Base-by-base conservation (phyloP, 108 stramenopile species). In the Stephanodiscus minutulus region DNA sequence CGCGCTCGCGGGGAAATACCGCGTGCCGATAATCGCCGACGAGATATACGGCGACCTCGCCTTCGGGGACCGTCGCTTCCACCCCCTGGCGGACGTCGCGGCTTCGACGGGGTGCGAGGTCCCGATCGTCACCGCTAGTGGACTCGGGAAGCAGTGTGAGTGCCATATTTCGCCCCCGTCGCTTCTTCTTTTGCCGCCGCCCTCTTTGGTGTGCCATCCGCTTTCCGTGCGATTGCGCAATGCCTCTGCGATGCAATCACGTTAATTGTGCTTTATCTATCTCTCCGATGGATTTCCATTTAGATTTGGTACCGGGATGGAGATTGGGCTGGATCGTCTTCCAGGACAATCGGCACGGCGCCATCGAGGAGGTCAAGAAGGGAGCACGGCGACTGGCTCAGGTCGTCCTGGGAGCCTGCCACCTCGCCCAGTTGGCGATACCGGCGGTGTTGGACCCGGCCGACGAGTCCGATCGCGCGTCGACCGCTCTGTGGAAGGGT, bases 1-100 rank as follows among this genome's bases (percentile, higher is more conserved):
- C 27, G 64, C 49, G 13, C 76, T 94, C 52, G 95, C 94, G 27
- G 79, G 76, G 43, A 69, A 57, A 66, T 79, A 88, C 76, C 77
- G 68, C 5, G 8, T 97, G 11, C 91, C 91, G 9, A 91, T 96
- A 5, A 78, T 98, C 35, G 79, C 94, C 7, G 97, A 98, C 84
- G 97, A 98, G 74, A 89, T 98, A 36, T 98, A 98, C 68, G 96
- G 97, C 27, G 86, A 88, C 61, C 72, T 96, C 74, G 86, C 84
- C 9, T 95, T 96, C 69, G 79, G 68, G 5, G 18, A 52, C 33
- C 73, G 74, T 1, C 9, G 53, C 7, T 98, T 94, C 67, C 57
- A 76, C 69, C 89, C 93, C 25, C 74, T 97, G 82, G 93, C 93
- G 7, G 36, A 71, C 24, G 69, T 97, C 17, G 82, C 90, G 7